Base-by-base conservation (phyloP, 305 asterid genomes). In the Lippia alba region DNA sequence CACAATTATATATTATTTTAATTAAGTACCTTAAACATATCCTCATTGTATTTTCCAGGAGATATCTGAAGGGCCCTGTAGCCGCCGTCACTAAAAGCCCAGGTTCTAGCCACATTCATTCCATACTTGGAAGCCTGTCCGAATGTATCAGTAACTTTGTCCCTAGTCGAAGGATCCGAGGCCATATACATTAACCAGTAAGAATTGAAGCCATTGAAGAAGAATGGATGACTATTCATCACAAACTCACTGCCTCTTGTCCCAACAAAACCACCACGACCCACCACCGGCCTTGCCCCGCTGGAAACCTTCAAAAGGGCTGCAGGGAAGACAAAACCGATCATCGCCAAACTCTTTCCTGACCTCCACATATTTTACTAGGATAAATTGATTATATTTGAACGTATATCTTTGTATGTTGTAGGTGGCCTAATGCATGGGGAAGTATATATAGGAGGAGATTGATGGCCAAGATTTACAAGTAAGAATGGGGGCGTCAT, bases 51-150 rank as follows among this genome's bases (percentile, higher is more conserved):
- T 5, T 45, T 39, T 1, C 86, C 82, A 0, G 90, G 83, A 12
- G 90, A 73, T 6, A 49, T 44, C 12, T 85, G 90, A 18, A 83
- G 61, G 17, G 87, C 66, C 19, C 73, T 56, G 45, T 65, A 72
- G 14, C 86, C 82, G 4, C 88, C 88, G n/a, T 85, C 88, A 4
- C 85, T 79, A 8, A 83, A 85, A 59, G 90, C 90, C 86, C 81
- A 85, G 6, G 83, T 74, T 72, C 88, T 74, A 3, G 79, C 84
- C 0, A 83, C 76, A 15, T 77, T 83, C 80, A 85, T 81, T 1
- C 82, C 84, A 61, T 70, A 74, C 10, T 75, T 62, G 3, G 86
- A 76, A 49, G 86, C 88, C 60, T 79, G 71, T 44, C 24, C 64
- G 33, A 83, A 81, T n/a, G 83, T 79, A 20, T 71, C 64, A 0